Conservation (phyloP, 148 eudicot genomes). For the Salicornia ramosissima region DNA sequence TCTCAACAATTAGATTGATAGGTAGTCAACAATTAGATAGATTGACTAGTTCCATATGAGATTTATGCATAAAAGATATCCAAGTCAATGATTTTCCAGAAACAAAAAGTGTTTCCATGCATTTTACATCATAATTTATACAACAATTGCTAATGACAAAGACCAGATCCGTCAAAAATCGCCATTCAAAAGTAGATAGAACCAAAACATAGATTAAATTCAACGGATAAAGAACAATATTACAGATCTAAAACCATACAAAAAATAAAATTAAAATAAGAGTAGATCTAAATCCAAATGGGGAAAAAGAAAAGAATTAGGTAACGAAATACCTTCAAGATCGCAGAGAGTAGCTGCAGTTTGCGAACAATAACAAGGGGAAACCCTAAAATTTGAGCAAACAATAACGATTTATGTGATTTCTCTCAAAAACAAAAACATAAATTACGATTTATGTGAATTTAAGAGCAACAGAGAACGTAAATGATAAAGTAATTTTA, state of each 20-base stretch:
- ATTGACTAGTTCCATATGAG: background rate
- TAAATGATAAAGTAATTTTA: too few species aligned
- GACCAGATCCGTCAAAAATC: background rate
- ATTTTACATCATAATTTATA: background rate
- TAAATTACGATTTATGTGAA: too few species aligned
- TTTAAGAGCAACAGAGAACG: background rate
- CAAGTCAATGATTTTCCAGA: background rate
- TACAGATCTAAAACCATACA: background rate
- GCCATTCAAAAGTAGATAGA: background rate
- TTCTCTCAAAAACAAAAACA: too few species aligned
- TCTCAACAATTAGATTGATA: too few species aligned
- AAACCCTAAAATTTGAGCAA: constrained; percentile 2
- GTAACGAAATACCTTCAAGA: background rate
- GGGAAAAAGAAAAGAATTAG: background rate
- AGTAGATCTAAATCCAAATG: background rate
- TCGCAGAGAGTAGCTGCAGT: background rate
- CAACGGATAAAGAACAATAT: background rate
- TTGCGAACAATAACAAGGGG: background rate
- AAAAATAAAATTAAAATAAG: background rate
- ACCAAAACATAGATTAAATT: background rate
- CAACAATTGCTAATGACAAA: background rate
- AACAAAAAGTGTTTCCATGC: background rate
- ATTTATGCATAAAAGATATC: too few species aligned
- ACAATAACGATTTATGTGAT: background rate
- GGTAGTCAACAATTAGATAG: too few species aligned